These are phyloP conservation scores for Pleurotus platypus DNA, from an alignment of 768 basidiomycete genomes.

Conservation along the genomic window DNA sequence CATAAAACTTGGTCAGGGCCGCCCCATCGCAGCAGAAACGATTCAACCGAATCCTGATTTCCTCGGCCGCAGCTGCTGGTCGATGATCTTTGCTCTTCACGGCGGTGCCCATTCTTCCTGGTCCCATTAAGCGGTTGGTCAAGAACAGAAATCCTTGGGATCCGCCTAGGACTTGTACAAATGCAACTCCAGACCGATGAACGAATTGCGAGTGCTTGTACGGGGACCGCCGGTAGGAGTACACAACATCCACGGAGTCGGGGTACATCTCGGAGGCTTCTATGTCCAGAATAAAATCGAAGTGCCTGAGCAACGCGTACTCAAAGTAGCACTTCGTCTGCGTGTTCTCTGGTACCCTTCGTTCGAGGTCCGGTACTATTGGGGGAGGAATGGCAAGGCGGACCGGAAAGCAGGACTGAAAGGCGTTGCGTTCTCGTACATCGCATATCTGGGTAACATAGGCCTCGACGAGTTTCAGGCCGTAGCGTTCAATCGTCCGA, in stretches of 20 bases:
- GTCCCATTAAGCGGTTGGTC: slow-evolving; percentile 81
- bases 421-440: slow-evolving; percentile 80
- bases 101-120: slow-evolving; percentile 57
- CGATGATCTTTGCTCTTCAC: slow-evolving; percentile 52
- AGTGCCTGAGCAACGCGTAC: slow-evolving; percentile 68
- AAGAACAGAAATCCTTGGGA: slow-evolving; percentile 82
- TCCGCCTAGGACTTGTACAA: slow-evolving; percentile 84
- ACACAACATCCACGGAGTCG: slow-evolving; percentile 77
- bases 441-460: slow-evolving; percentile 91
- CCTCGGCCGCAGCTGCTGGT: slow-evolving; percentile 57
- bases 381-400: slow-evolving; percentile 77
- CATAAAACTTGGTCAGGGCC: slow-evolving; percentile 64
- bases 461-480: slow-evolving; percentile 88
- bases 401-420: slow-evolving; percentile 87
- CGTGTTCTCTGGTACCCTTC: slow-evolving; percentile 62
- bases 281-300: slow-evolving; percentile 81
- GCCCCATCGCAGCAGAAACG: slow-evolving; percentile 62
- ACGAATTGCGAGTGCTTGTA: slow-evolving; percentile 89
- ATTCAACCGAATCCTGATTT: slow-evolving; percentile 55
- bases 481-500: slow-evolving; percentile 81
- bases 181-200: slow-evolving; percentile 84
- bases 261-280: slow-evolving; percentile 79
- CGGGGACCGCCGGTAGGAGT: slow-evolving; percentile 80
- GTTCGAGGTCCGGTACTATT: slow-evolving; percentile 59
- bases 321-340: slow-evolving; percentile 76